These are phyloP conservation scores for Camillea tinctor DNA, from an alignment of 2,329 filamentous ascomycete genomes.

Conservation along the genomic window DNA sequence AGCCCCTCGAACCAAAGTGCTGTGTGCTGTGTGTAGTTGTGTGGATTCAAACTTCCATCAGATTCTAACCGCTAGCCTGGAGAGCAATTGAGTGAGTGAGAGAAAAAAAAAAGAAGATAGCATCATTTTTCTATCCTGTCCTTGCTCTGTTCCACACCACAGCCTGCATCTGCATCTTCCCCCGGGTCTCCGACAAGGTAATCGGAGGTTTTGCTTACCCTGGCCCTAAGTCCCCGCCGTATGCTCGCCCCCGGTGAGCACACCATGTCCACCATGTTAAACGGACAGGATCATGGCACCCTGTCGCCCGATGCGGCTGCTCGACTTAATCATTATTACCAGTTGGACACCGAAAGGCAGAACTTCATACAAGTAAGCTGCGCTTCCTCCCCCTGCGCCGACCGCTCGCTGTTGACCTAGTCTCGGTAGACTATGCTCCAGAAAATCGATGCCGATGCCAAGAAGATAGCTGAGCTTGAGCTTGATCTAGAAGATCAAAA, in stretches of 20 bases:
- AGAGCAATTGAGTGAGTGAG: background rate
- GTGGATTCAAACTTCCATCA: no score
- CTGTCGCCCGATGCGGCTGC: slow-evolving; percentile 15
- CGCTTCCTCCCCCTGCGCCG: background rate
- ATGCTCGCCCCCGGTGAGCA: background rate
- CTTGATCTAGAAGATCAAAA: slow-evolving; percentile 31
- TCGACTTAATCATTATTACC: slow-evolving; percentile 28
- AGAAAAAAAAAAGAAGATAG: no score
- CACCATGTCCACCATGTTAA: slow-evolving; percentile 13
- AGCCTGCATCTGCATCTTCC: background rate
- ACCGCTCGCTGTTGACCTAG: slow-evolving; percentile 11
- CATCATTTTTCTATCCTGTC: background rate
- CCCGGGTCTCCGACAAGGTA: background rate
- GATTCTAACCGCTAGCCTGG: background rate
- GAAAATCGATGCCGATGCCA: slow-evolving; percentile 22
- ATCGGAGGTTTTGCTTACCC: background rate
- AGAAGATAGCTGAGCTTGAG: slow-evolving; percentile 28
- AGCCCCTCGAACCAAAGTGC: background rate
- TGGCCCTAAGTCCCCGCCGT: background rate
- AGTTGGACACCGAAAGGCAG: slow-evolving; percentile 28
- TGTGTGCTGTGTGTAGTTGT: no score
- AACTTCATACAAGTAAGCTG: slow-evolving; percentile 28
- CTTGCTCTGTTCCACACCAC: background rate
- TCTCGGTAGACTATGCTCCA: slow-evolving; percentile 25
- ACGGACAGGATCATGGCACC: slow-evolving; percentile 21